phyloP scores from a whole-genome alignment of 2,329 filamentous ascomycete species.

The Xylaria sp. region DNA sequence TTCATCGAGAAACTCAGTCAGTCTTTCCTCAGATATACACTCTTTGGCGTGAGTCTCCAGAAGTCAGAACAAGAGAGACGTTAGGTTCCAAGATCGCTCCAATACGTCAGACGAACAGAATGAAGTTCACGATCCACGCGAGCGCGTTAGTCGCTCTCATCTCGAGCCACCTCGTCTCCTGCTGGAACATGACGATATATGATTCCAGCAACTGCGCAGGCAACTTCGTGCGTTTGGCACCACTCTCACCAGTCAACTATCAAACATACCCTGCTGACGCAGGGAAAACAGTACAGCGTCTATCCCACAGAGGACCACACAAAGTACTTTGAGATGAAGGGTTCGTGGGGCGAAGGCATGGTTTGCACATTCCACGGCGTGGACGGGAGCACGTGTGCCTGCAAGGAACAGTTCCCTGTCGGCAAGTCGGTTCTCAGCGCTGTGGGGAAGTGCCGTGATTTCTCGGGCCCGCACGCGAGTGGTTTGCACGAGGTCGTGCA shows the following conservation, averaged over 20 bases:
- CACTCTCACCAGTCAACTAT: background rate
- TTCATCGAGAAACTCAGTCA: background rate
- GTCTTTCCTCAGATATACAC: background rate
- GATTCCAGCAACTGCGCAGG: constrained; percentile 15
- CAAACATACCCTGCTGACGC: background rate
- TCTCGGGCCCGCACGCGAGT: constrained; percentile 14
- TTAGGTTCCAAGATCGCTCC: background rate
- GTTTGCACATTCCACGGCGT: constrained; percentile 13
- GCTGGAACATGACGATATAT: constrained; percentile 20
- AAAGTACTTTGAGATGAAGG: constrained; percentile 20
- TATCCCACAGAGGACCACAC: constrained; percentile 10
- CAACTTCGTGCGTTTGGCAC: constrained; percentile 10
- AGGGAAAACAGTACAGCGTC: constrained; percentile 12
- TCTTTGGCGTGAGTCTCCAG: background rate
- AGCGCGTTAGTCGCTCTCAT: constrained; percentile 12
- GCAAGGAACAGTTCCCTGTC: constrained; percentile 13
- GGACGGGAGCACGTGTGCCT: constrained; percentile 9
- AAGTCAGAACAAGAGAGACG: background rate
- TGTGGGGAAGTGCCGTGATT: constrained; percentile 13
- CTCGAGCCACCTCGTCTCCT: constrained; percentile 7
- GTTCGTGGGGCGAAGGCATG: constrained; percentile 14
- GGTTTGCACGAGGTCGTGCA: constrained; percentile 9
- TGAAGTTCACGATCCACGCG: constrained; percentile 10
- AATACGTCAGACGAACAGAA: background rate
- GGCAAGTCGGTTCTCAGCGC: constrained; percentile 16